phyloP scores from a whole-genome alignment of 2,329 filamentous ascomycete species.

The Diaporthe helianthi region DNA sequence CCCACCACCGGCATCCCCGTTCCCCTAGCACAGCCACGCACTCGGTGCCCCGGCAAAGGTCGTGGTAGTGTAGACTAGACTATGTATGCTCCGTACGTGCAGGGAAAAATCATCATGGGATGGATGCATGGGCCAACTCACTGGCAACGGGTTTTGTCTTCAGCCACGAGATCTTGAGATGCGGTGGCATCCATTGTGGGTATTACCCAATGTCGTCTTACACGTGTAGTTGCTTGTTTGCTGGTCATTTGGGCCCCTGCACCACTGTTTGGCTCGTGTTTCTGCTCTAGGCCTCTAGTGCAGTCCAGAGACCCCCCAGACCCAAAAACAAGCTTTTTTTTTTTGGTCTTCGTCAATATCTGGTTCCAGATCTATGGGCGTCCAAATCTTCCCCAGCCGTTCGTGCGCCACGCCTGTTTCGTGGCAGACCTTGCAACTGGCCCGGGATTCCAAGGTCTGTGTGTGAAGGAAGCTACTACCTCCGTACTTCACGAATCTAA shows the following conservation, averaged over 20 bases:
- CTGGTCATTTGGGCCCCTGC: neutral
- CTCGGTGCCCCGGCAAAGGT: neutral
- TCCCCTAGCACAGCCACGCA: neutral
- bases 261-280: neutral
- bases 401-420: neutral
- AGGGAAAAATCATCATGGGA: neutral
- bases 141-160: neutral
- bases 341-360: slow-evolving; percentile 1
- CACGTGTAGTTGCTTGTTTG: neutral
- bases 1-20: neutral
- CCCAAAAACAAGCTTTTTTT: slow-evolving; percentile 8
- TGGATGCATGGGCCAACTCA: neutral
- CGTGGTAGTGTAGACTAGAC: too few species aligned
- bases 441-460: neutral
- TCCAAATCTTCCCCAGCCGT: neutral
- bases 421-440: slow-evolving; percentile 5
- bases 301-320: neutral
- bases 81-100: too few species aligned
- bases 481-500: neutral
- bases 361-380: neutral
- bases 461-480: neutral
- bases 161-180: slow-evolving; percentile 10
- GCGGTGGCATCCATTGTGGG: slow-evolving; percentile 6
- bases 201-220: neutral
- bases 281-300: neutral